A percentile compares a stretch with the other conserved stretches of the same genome.
Conservation (phyloP, 345 rosid genomes). For the Raphanus raphanistrum region DNA sequence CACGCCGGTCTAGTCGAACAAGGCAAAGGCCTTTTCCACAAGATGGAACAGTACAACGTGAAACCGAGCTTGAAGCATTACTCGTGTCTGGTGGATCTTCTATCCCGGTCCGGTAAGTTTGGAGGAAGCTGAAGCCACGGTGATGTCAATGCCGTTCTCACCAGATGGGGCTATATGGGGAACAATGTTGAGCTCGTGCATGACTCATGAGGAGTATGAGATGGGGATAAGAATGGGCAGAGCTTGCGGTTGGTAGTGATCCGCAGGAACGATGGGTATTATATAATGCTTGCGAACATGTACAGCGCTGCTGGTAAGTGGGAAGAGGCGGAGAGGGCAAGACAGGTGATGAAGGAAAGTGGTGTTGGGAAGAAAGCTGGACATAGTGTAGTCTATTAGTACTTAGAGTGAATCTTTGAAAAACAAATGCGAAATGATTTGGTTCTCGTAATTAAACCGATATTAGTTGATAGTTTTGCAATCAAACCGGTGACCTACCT, state of each 20-base stretch:
- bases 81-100: constrained; percentile 67
- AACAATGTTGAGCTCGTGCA: constrained; percentile 57
- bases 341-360: constrained; percentile 56
- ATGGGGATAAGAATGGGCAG: constrained; percentile 58
- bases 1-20: constrained; percentile 65
- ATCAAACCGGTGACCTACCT: constrained; percentile 25
- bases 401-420: constrained; percentile 8
- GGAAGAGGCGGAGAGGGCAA: constrained; percentile 53
- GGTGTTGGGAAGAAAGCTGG: constrained; percentile 54
- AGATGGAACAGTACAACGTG: constrained; percentile 49
- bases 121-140: constrained; percentile 60
- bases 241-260: constrained; percentile 52
- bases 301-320: constrained; percentile 61
- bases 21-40: constrained; percentile 49
- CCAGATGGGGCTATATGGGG: constrained; percentile 78
- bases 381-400: too few species aligned
- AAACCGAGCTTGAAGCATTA: constrained; percentile 67
- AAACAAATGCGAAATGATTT: background rate
- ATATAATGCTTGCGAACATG: constrained; percentile 61
- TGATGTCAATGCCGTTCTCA: constrained; percentile 56
- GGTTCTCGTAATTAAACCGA: background rate
- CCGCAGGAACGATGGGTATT: constrained; percentile 64
- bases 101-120: constrained; percentile 64
- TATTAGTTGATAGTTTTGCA: background rate
- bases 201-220: constrained; percentile 50